Evolutionary conservation across 2,329 filamentous ascomycete genomes (phyloP).

Genomic region (Metarhizium humberi): DNA sequence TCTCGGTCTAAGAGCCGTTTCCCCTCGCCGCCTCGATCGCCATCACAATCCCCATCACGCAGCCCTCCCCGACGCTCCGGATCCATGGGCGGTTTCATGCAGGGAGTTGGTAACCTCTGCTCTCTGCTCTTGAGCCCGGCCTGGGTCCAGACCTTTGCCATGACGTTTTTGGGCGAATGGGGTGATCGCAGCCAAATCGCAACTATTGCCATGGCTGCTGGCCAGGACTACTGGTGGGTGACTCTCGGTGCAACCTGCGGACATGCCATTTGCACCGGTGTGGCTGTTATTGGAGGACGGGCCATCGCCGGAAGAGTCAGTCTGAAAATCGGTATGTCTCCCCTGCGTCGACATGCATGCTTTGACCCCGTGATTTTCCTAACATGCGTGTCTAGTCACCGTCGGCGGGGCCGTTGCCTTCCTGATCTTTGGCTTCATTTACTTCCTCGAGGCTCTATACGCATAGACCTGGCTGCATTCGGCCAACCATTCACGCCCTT

Average conservation of each 20-base stretch:
- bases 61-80: slow-evolving; percentile 39
- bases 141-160: slow-evolving; percentile 98
- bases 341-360: background rate
- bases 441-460: slow-evolving; percentile 72
- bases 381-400: slow-evolving; percentile 53
- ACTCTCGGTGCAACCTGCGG: slow-evolving; percentile 80
- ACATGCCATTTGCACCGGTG: slow-evolving; percentile 81
- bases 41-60: slow-evolving; percentile 65
- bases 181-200: slow-evolving; percentile 96
- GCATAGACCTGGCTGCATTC: slow-evolving; percentile 20
- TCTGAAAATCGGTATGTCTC: slow-evolving; percentile 80
- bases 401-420: slow-evolving; percentile 87
- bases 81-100: slow-evolving; percentile 30
- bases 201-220: slow-evolving; percentile 97
- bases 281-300: slow-evolving; percentile 83
- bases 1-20: slow-evolving; percentile 67
- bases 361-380: background rate
- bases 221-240: slow-evolving; percentile 98
- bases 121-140: slow-evolving; percentile 85
- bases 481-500: background rate
- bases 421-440: slow-evolving; percentile 84
- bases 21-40: slow-evolving; percentile 70
- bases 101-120: slow-evolving; percentile 75
- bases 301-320: slow-evolving; percentile 92
- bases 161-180: slow-evolving; percentile 99